phyloP scores from a whole-genome alignment of 2,329 filamentous ascomycete species.

The Akanthomyces lecanii region DNA sequence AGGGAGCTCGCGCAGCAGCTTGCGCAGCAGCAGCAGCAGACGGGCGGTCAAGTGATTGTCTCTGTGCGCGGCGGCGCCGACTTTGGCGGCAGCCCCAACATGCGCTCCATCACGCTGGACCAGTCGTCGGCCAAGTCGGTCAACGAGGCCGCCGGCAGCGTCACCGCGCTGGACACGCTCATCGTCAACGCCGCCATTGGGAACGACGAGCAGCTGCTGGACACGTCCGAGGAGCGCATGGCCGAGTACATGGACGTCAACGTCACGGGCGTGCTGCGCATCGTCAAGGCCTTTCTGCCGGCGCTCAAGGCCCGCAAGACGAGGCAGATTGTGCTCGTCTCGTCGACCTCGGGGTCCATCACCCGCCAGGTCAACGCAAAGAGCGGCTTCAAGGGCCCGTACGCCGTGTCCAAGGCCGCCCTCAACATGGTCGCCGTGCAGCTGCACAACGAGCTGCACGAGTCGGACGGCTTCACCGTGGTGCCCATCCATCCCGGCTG shows the following conservation, averaged over 20 bases:
- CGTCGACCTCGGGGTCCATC: slow-evolving; percentile 8
- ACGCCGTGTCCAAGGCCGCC: slow-evolving; percentile 14
- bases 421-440: slow-evolving; percentile 17
- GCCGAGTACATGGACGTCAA: slow-evolving; percentile 14
- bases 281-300: slow-evolving; percentile 16
- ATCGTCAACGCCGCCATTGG: slow-evolving; percentile 15
- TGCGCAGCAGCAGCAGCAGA: background rate
- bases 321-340: slow-evolving; percentile 16
- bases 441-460: slow-evolving; percentile 17
- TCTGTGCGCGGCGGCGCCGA: slow-evolving; percentile 1
- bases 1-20: slow-evolving; percentile 14
- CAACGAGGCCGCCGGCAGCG: slow-evolving; percentile 2
- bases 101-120: slow-evolving; percentile 8
- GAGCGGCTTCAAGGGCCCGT: background rate
- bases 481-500: slow-evolving; percentile 14
- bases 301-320: slow-evolving; percentile 13
- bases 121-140: slow-evolving; percentile 13
- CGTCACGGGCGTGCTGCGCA: slow-evolving; percentile 13
- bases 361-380: slow-evolving; percentile 8
- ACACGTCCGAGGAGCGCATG: slow-evolving; percentile 13
- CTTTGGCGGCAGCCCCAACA: background rate
- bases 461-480: slow-evolving; percentile 15
- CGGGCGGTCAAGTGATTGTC: background rate
- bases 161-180: slow-evolving; percentile 16
- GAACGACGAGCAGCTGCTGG: slow-evolving; percentile 3